Evolutionary conservation across 1,284 basidiomycete genomes (phyloP).

Genomic region (Ustilago cynodontis): DNA sequence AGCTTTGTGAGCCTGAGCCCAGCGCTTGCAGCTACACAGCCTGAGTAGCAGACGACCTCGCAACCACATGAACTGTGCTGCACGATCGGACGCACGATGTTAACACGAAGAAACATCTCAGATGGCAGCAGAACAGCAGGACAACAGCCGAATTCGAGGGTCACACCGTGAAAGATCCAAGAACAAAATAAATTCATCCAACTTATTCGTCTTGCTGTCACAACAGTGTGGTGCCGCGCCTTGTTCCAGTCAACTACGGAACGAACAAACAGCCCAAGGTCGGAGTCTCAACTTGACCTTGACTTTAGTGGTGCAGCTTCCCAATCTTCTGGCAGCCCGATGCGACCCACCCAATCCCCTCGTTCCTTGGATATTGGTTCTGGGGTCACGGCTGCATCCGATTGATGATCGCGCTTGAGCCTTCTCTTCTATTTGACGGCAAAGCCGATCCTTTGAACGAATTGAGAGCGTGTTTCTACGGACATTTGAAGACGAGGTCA

Average conservation of each 20-base stretch:
- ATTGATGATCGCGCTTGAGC: background rate
- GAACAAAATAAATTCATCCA: background rate
- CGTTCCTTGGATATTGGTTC: background rate
- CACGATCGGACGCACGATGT: slow-evolving; percentile 5
- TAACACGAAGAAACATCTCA: background rate
- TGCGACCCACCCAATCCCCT: background rate
- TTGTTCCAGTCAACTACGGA: no score
- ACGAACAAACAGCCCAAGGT: slow-evolving; percentile 3
- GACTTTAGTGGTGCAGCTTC: slow-evolving; percentile 5
- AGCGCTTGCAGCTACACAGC: background rate
- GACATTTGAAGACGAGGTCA: background rate
- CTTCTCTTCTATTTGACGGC: background rate
- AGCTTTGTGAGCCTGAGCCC: background rate
- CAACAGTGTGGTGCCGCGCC: no score
- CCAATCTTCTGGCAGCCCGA: background rate
- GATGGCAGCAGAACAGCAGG: background rate
- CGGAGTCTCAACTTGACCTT: slow-evolving; percentile 7
- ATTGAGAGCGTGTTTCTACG: background rate
- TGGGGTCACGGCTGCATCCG: slow-evolving; percentile 13
- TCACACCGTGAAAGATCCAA: background rate
- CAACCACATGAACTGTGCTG: background rate
- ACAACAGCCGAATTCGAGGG: slow-evolving; percentile 1
- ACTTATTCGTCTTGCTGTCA: background rate
- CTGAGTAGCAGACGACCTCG: background rate
- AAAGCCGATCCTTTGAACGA: background rate